phyloP scores from a whole-genome alignment of 1,284 basidiomycete species.

The Cyathus olla region DNA sequence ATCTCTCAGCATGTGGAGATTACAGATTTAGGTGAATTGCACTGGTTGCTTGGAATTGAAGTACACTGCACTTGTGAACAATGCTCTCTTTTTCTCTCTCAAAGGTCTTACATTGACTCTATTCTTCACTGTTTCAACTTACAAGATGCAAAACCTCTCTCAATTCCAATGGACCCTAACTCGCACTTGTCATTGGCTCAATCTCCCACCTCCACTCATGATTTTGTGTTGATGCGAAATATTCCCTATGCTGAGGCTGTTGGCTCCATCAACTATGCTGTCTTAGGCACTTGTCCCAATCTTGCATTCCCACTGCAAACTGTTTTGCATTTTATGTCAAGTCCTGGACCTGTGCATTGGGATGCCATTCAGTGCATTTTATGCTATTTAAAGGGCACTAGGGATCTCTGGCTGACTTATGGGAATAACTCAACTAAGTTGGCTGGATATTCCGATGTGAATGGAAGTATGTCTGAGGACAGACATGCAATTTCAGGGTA shows the following conservation, averaged over 20 bases:
- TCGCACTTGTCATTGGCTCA: conserved; percentile 19
- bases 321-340: conserved; percentile 31
- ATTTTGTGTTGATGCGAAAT: conserved; percentile 32
- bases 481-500: conserved; percentile 40
- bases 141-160: conserved; percentile 28
- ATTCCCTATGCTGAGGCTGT: conserved; percentile 34
- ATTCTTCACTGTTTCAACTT: conserved; percentile 34
- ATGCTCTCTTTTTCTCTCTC: conserved; percentile 31
- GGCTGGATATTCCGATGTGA: conserved; percentile 36
- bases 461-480: conserved; percentile 26
- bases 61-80: conserved; percentile 18
- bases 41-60: conserved; percentile 37
- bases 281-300: conserved; percentile 40
- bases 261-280: conserved; percentile 43
- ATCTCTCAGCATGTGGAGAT: conserved; percentile 23
- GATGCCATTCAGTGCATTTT: conserved; percentile 31
- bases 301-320: conserved; percentile 37
- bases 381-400: conserved; percentile 33
- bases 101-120: conserved; percentile 25
- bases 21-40: conserved; percentile 19
- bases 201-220: conserved; percentile 23
- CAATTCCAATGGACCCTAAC: conserved; percentile 30
- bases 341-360: conserved; percentile 36
- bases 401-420: neutral
- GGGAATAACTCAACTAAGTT: conserved; percentile 9